Conservation (phyloP, 495 filamentous ascomycete genomes). For the Lindgomyces ingoldianus region DNA sequence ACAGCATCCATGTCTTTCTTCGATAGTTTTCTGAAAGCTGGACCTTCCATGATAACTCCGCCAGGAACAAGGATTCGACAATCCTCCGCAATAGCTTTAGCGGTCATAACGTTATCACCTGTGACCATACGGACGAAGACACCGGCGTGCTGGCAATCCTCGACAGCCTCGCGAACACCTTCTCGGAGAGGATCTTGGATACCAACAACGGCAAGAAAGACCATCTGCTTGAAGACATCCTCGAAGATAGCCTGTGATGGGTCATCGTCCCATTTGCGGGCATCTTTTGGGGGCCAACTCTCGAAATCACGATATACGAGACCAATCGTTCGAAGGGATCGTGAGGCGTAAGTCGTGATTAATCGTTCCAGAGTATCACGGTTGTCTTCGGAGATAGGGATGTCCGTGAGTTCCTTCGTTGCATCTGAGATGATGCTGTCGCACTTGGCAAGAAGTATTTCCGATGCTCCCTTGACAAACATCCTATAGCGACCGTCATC, state of each 20-base stretch:
- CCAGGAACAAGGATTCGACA: conserved; percentile 78
- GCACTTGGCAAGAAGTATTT: conserved; percentile 66
- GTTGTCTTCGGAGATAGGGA: conserved; percentile 38
- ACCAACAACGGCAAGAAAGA: conserved; percentile 62
- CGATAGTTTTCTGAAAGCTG: conserved; percentile 72
- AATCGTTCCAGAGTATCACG: conserved; percentile 59
- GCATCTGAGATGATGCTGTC: conserved; percentile 72
- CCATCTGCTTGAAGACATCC: conserved; percentile 70
- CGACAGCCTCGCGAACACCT: conserved; percentile 77
- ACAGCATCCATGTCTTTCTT: conserved; percentile 65
- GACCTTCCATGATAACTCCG: conserved; percentile 81
- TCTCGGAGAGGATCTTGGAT: conserved; percentile 66
- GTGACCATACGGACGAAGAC: conserved; percentile 91
- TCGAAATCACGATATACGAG: conserved; percentile 87
- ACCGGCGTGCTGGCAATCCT: conserved; percentile 71
- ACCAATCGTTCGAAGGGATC: conserved; percentile 84
- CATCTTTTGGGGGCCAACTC: conserved; percentile 77
- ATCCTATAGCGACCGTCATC: conserved; percentile 59
- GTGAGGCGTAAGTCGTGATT: conserved; percentile 75
- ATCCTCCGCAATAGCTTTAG: conserved; percentile 80
- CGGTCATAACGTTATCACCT: conserved; percentile 81
- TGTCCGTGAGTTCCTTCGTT: conserved; percentile 53
- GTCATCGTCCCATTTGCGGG: conserved; percentile 67
- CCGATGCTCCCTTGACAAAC: conserved; percentile 69
- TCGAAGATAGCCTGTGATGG: conserved; percentile 73